Percentiles rank a stretch among this genome's conserved stretches.
phyloP scores from a whole-genome alignment of 169 alveolate species.

The Eimeria brunetti region DNA sequence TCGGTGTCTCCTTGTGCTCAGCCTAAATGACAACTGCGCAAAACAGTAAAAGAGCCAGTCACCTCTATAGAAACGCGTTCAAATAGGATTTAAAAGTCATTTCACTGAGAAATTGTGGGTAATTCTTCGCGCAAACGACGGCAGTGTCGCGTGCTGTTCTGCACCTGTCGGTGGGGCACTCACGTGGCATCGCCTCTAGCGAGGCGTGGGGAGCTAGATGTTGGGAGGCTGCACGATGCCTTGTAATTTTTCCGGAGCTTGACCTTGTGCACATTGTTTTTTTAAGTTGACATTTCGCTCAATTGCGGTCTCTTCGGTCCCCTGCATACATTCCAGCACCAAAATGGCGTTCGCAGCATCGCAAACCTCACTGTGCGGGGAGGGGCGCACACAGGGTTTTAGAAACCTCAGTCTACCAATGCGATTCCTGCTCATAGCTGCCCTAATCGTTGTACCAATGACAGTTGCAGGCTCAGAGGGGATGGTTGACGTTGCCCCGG shows the following conservation, averaged over 20 bases:
- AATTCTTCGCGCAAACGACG: too few relatives aligned
- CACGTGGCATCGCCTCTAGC: neutral
- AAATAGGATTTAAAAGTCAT: neutral
- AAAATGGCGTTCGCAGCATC: neutral
- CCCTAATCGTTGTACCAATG: neutral
- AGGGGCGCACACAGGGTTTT: neutral
- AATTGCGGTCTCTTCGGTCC: neutral
- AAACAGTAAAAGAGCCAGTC: neutral
- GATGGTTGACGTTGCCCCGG: neutral
- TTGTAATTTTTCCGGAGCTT: neutral
- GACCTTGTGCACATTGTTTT: neutral
- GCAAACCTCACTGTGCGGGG: neutral
- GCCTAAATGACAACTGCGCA: neutral
- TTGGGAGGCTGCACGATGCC: neutral
- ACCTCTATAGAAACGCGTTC: neutral
- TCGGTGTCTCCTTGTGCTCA: slow-evolving; percentile 19
- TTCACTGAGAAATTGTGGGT: neutral
- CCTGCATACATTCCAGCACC: neutral
- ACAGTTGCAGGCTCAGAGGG: neutral
- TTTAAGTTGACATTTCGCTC: neutral
- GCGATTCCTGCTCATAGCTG: slow-evolving; percentile 17
- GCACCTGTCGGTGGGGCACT: slow-evolving; percentile 29
- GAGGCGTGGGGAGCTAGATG: neutral
- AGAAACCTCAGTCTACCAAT: neutral
- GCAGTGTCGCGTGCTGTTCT: neutral